Evolutionary conservation across 1,284 basidiomycete genomes (phyloP).

Genomic region (Apiotrichum porosum): DNA sequence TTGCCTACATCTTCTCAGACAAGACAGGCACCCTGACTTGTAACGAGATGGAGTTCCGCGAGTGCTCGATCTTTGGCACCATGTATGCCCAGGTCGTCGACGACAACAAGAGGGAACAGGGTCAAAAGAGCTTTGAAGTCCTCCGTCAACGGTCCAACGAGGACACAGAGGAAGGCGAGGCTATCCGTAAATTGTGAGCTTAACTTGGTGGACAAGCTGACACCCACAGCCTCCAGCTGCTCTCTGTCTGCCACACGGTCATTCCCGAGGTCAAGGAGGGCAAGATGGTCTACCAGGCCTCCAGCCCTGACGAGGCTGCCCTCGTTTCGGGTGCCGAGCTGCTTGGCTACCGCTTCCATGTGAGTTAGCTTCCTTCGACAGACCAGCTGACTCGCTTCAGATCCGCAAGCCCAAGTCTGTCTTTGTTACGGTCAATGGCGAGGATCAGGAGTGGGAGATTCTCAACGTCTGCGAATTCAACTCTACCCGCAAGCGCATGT

Average conservation of each 20-base stretch:
- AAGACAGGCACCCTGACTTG: slow-evolving; percentile 96
- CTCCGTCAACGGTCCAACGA: slow-evolving; percentile 45
- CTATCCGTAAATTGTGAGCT: slow-evolving; percentile 68
- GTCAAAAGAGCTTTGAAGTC: slow-evolving; percentile 48
- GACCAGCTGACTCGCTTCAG: slow-evolving; percentile 51
- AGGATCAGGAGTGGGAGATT: slow-evolving; percentile 76
- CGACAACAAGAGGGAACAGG: slow-evolving; percentile 66
- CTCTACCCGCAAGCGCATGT: slow-evolving; percentile 96
- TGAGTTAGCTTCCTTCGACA: slow-evolving; percentile 54
- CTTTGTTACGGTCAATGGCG: slow-evolving; percentile 74
- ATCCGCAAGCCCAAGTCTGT: slow-evolving; percentile 93
- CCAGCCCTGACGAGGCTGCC: slow-evolving; percentile 96
- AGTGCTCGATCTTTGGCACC: slow-evolving; percentile 81
- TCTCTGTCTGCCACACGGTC: slow-evolving; percentile 97
- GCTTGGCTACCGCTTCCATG: slow-evolving; percentile 89
- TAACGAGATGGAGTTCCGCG: slow-evolving; percentile 97
- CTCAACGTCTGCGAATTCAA: slow-evolving; percentile 99
- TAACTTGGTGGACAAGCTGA: not conserved
- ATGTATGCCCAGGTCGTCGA: slow-evolving; percentile 86
- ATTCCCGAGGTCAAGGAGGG: slow-evolving; percentile 85
- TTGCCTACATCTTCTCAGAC: slow-evolving; percentile 92
- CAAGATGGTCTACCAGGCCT: slow-evolving; percentile 89
- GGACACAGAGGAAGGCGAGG: slow-evolving; percentile 62
- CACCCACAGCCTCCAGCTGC: slow-evolving; percentile 59
- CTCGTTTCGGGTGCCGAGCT: slow-evolving; percentile 90